Evolutionary conservation across 495 filamentous ascomycete species (phyloP).

Genomic region (Penicillium flavigenum): DNA sequence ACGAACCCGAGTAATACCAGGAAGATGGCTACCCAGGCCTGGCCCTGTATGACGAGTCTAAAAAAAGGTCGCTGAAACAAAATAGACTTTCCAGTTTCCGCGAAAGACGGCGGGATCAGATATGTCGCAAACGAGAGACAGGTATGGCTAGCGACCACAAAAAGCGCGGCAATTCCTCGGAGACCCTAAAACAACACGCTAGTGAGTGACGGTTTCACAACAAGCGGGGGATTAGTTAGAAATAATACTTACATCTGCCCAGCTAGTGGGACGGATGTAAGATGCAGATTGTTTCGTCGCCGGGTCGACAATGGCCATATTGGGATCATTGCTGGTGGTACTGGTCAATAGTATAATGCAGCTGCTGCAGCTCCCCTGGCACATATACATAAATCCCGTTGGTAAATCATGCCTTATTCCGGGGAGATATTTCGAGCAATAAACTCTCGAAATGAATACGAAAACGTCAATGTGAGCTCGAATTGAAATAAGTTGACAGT

Average conservation of each 20-base stretch:
- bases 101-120: conserved; percentile 10
- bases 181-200: conserved; percentile 5
- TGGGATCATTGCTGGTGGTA: conserved; percentile 5
- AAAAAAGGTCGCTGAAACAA: conserved; percentile 17
- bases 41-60: conserved; percentile 16
- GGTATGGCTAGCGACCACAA: conserved; percentile 18
- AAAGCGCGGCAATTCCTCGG: conserved; percentile 17
- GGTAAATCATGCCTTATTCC: conserved; percentile 5
- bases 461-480: conserved; percentile 4
- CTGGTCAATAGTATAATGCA: conserved; percentile 11
- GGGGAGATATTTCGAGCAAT: not conserved
- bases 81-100: conserved; percentile 10
- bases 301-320: conserved; percentile 12
- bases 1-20: conserved; percentile 17
- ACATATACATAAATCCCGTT: conserved; percentile 3
- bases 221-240: not conserved
- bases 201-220: not conserved
- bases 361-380: conserved; percentile 13
- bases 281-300: conserved; percentile 6
- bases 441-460: not conserved
- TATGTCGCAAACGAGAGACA: conserved; percentile 16
- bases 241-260: conserved; percentile 16
- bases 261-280: conserved; percentile 9
- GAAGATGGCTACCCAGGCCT: conserved; percentile 17
- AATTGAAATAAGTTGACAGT: not conserved